These are phyloP conservation scores for Paxillus involutus DNA, from an alignment of 768 basidiomycete species.

Conservation along the genomic window DNA sequence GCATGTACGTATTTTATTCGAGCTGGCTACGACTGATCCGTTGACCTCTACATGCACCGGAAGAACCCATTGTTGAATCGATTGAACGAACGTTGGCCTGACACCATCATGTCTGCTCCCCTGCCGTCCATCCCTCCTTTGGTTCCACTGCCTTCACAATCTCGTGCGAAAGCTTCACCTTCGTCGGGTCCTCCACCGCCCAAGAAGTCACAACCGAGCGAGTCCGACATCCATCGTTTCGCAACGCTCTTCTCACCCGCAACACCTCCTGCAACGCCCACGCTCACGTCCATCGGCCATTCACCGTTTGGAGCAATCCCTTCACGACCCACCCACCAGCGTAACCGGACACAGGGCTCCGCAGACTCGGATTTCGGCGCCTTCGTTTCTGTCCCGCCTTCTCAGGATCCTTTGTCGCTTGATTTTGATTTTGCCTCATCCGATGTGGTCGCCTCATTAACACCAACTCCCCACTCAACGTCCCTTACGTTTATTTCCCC, in stretches of 20 bases:
- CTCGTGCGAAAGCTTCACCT: neutral
- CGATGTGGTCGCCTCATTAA: neutral
- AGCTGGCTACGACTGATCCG: too few species aligned
- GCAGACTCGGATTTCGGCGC: conserved; percentile 58
- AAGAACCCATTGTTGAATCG: too few species aligned
- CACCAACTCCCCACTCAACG: neutral
- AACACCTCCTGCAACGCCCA: conserved; percentile 29
- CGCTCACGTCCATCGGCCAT: neutral
- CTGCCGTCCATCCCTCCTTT: neutral
- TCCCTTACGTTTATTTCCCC: neutral
- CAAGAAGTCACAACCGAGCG: conserved; percentile 9
- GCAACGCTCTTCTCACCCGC: conserved; percentile 45
- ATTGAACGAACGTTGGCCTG: too few species aligned
- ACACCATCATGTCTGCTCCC: neutral
- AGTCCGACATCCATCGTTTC: conserved; percentile 39
- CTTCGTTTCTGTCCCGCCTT: conserved; percentile 55
- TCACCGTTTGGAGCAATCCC: neutral
- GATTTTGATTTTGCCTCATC: neutral
- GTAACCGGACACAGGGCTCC: conserved; percentile 20
- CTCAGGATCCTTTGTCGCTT: conserved; percentile 45
- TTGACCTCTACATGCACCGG: too few species aligned
- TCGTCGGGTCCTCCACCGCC: neutral
- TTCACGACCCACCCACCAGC: conserved; percentile 1
- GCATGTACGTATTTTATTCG: neutral
- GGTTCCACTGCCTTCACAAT: neutral